A percentile compares a stretch with the other conserved stretches of the same genome.
Conservation (phyloP, 208 protist genomes). For the Leishmania braziliensis region DNA sequence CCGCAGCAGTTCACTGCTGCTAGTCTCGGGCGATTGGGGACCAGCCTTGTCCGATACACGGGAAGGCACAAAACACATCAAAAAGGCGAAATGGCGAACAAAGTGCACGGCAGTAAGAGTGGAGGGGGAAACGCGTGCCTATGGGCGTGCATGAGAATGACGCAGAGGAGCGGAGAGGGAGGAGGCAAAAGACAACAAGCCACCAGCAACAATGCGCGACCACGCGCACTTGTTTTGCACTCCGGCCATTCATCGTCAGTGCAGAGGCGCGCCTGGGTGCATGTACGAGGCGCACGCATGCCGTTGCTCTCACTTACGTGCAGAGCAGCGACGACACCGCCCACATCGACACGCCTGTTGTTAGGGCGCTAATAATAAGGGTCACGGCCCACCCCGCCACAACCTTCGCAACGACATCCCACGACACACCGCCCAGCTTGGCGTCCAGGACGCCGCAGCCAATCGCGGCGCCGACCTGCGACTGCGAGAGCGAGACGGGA, state of each 20-base stretch:
- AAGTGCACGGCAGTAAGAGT: not conserved
- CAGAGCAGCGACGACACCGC: conserved; percentile 44
- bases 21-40: not conserved
- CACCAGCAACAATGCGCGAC: not conserved
- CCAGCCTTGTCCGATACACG: not conserved
- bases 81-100: not conserved
- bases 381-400: conserved; percentile 75
- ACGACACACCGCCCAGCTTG: conserved; percentile 59
- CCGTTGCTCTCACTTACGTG: not conserved
- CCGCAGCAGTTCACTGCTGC: not conserved
- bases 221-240: not conserved
- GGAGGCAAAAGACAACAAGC: not conserved
- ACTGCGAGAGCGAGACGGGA: conserved; percentile 82
- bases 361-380: conserved; percentile 70
- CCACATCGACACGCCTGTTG: conserved; percentile 61
- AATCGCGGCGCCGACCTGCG: conserved; percentile 76
- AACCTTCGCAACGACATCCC: conserved; percentile 73
- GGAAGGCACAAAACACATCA: not conserved
- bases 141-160: not conserved
- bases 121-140: not conserved
- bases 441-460: conserved; percentile 81
- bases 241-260: not conserved
- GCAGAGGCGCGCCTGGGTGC: not conserved
- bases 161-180: not conserved
- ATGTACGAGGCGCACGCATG: not conserved